Base-by-base conservation (phyloP, 768 basidiomycete species). In the Leccinum rimulosum region DNA sequence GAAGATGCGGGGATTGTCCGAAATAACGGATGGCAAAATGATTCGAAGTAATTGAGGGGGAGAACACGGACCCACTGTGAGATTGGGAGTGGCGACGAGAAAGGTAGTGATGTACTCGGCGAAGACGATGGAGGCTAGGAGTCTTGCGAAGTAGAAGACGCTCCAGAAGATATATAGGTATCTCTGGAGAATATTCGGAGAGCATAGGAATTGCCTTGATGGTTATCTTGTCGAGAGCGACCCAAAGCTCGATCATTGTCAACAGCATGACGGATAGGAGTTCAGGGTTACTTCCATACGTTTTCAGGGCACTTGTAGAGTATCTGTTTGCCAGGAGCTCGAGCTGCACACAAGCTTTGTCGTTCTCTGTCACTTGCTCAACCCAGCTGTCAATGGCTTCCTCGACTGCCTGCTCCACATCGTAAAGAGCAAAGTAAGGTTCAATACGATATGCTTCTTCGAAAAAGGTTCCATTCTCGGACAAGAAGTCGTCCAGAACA, bases 221-320 rank as follows among this genome's bases (percentile, higher is more conserved):
- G 0, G 57, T 59, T 8, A 71, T 22, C 15, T 58, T 69, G 58
- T 76, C 75, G 22, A 77, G 56, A 0, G 67, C 76, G 4, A 72
- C 56, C 76, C 74, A 76, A 25, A 76, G 70, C 30, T 80, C 76
- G 4, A 68, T 33, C 25, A 50, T 50, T 0, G 67, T 68, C 43
- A 83, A 66, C 50, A 82, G 63, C 74, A 82, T 78, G 2, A 76
- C 55, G 0, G 80, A 81, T 6, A 69, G 47, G 31, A 70, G 59
- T 52, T 81, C 79, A 10, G 79, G 75, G 28, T 72, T 77, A 6
- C 58, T 62, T 8, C 55, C 38, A 52, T 78, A 79, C 6, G 54
- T 55, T 1, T 36, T 17, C 33, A 33, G 33, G 0, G 79, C 72
- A 0, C 68, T 53, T 3, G 64, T 61, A 3, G 66, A 64, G 49